Conservation (phyloP, 306 rosid species). For the Urtica urens region DNA sequence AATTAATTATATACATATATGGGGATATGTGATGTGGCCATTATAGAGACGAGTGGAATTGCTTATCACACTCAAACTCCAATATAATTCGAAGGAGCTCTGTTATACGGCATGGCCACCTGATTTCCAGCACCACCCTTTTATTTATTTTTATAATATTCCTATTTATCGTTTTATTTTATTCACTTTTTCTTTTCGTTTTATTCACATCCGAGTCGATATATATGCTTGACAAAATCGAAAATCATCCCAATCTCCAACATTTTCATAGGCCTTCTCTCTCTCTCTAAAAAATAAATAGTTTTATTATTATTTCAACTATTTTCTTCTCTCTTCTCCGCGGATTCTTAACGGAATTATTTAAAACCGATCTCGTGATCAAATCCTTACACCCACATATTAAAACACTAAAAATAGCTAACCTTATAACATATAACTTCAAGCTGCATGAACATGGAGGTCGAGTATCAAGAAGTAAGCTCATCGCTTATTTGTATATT, state of each 20-base stretch:
- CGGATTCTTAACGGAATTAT: neutral
- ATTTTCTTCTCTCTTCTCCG: neutral
- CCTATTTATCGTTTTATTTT: neutral
- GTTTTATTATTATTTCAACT: neutral
- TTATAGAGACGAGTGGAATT: neutral
- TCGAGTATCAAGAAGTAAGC: slow-evolving; percentile 46
- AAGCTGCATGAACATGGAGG: slow-evolving; percentile 29
- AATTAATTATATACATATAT: neutral
- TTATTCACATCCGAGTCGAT: too few species aligned
- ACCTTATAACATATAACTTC: too few species aligned
- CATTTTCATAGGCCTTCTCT: neutral
- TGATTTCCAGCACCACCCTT: neutral
- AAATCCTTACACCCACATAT: neutral
- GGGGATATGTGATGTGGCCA: slow-evolving; percentile 1
- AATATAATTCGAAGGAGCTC: neutral
- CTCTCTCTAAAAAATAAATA: neutral
- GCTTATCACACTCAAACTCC: neutral
- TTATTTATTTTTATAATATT: neutral
- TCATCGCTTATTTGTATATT: neutral
- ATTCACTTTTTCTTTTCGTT: neutral
- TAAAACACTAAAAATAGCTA: neutral
- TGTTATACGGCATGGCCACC: slow-evolving; percentile 3
- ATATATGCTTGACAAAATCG: too few species aligned
- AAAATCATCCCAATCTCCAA: neutral
- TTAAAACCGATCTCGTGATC: neutral